These are phyloP conservation scores for Neostapfia colusana DNA, from an alignment of 176 grass and related monocot genomes.

Conservation along the genomic window DNA sequence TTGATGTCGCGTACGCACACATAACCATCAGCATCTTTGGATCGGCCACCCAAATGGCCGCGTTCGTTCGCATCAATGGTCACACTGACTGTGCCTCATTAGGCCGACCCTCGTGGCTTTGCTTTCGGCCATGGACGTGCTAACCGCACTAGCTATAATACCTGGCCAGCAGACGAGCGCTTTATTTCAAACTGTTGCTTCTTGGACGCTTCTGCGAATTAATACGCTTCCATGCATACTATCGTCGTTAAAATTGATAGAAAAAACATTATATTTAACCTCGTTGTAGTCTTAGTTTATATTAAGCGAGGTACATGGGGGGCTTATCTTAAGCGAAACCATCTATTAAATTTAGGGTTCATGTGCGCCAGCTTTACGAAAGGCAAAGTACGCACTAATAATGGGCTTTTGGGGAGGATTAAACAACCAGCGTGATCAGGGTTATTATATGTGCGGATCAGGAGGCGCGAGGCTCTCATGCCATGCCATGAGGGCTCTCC, in stretches of 20 bases:
- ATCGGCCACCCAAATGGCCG: not conserved
- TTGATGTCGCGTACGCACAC: not conserved
- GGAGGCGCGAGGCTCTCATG: not conserved
- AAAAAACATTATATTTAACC: not conserved
- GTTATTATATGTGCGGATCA: not conserved
- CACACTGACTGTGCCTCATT: not conserved
- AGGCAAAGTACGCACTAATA: not conserved
- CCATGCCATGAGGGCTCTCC: no score
- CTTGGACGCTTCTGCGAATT: not conserved
- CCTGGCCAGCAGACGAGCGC: conserved; percentile 15
- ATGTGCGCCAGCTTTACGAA: conserved; percentile 24
- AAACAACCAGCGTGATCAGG: conserved; percentile 8
- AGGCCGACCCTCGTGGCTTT: not conserved
- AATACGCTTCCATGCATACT: not conserved
- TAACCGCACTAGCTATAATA: not conserved
- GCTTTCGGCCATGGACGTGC: conserved; percentile 23
- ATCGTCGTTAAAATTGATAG: not conserved
- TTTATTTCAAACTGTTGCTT: not conserved
- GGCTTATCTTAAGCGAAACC: not conserved
- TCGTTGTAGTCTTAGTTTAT: conserved; percentile 39
- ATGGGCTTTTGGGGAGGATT: not conserved
- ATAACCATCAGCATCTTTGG: not conserved
- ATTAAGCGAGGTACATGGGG: conserved; percentile 25
- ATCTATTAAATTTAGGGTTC: not conserved
- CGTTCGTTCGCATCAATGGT: not conserved